Conservation (phyloP, 2,329 filamentous ascomycete species). For the Coniella vitis region DNA sequence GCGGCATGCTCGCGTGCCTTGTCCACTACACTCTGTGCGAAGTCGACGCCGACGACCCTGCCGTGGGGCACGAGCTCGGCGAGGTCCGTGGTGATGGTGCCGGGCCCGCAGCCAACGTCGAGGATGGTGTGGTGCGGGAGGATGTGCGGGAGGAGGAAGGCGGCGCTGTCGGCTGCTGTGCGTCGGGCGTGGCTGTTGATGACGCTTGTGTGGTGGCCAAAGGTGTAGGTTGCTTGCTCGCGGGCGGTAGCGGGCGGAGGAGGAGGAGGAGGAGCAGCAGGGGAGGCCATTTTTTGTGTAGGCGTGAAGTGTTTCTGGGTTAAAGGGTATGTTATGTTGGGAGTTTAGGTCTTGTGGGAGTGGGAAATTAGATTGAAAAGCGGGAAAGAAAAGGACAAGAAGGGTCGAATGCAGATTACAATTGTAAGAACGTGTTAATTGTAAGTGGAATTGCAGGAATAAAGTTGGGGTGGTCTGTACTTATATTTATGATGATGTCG, state of each 20-base stretch:
- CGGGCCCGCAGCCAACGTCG: conserved; percentile 43
- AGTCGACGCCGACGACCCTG: conserved; percentile 33
- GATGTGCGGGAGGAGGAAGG: conserved; percentile 36
- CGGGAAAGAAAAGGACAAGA: too few species aligned
- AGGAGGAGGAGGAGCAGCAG: background rate
- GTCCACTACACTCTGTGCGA: conserved; percentile 25
- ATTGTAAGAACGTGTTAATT: too few species aligned
- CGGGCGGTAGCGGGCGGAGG: conserved; percentile 13
- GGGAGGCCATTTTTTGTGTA: too few species aligned
- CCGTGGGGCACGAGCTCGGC: conserved; percentile 33
- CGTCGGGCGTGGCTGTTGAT: conserved; percentile 32
- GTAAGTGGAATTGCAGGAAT: too few species aligned
- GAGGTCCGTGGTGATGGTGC: conserved; percentile 40
- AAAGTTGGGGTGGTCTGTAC: too few species aligned
- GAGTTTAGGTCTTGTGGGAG: too few species aligned
- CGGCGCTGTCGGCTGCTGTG: conserved; percentile 36
- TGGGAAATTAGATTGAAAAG: too few species aligned
- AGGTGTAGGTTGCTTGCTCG: conserved; percentile 22
- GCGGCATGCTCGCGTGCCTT: conserved; percentile 22
- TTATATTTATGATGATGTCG: too few species aligned
- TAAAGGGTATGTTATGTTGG: too few species aligned
- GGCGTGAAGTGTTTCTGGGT: too few species aligned
- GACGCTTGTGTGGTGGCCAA: conserved; percentile 33
- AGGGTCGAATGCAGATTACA: too few species aligned
- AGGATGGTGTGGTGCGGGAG: conserved; percentile 32